phyloP scores from a whole-genome alignment of 1,139 yeast genomes.

The Kodamaea plutei region DNA sequence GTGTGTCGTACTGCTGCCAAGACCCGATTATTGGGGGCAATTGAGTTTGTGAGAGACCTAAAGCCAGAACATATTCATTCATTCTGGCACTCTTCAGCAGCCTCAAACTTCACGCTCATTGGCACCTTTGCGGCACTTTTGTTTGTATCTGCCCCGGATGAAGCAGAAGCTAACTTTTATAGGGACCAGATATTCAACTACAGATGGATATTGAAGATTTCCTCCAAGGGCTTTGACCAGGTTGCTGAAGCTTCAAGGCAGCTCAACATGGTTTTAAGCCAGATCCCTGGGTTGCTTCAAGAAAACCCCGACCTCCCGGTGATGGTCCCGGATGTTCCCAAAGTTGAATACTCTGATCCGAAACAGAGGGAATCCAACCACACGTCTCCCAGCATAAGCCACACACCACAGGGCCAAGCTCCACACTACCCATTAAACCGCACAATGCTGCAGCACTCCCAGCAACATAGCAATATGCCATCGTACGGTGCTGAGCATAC shows the following conservation, averaged over 20 bases:
- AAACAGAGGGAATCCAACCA: slow-evolving; percentile 5
- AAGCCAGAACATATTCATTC: slow-evolving; percentile 80
- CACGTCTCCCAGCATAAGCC: slow-evolving; percentile 7
- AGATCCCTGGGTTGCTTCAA: slow-evolving; percentile 62
- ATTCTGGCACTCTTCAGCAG: slow-evolving; percentile 83
- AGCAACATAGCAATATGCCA: no score
- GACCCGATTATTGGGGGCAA: slow-evolving; percentile 73
- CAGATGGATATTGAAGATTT: slow-evolving; percentile 67
- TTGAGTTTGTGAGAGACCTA: slow-evolving; percentile 72
- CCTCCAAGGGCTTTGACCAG: slow-evolving; percentile 71
- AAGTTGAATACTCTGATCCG: slow-evolving; percentile 18
- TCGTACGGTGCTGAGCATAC: no score
- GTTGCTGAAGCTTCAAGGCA: slow-evolving; percentile 65
- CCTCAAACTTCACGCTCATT: slow-evolving; percentile 72
- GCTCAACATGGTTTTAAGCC: slow-evolving; percentile 60
- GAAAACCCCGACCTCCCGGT: slow-evolving; percentile 42
- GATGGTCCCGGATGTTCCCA: slow-evolving; percentile 34
- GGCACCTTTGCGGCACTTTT: slow-evolving; percentile 84
- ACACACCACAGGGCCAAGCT: no score
- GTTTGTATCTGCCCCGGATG: slow-evolving; percentile 54
- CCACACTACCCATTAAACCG: no score
- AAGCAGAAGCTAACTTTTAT: slow-evolving; percentile 61
- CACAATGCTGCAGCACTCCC: no score
- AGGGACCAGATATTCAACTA: slow-evolving; percentile 69
- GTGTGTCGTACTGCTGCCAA: slow-evolving; percentile 85